Conservation (phyloP, 2,329 filamentous ascomycete genomes). For the Penicillium rolfsii region DNA sequence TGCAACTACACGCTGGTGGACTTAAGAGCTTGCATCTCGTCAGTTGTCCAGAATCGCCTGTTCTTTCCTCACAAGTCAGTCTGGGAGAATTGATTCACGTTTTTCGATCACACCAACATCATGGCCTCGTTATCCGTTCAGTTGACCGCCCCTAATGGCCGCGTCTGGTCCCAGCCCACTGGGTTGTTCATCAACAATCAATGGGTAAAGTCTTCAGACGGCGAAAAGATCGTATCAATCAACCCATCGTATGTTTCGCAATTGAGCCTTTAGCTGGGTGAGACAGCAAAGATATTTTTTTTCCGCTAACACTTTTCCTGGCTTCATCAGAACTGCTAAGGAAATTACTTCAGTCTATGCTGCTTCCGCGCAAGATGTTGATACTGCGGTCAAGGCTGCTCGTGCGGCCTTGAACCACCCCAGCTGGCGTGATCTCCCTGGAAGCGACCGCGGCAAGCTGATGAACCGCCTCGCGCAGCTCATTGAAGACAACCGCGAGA, state of each 20-base stretch:
- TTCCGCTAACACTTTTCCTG: background rate
- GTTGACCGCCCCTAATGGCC: constrained; percentile 46
- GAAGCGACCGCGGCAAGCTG: constrained; percentile 64
- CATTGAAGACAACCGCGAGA: constrained; percentile 63
- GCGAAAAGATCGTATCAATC: constrained; percentile 43
- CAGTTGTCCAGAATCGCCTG: constrained; percentile 16
- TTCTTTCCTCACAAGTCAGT: constrained; percentile 9
- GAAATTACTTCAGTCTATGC: constrained; percentile 38
- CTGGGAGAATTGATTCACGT: background rate
- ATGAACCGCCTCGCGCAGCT: constrained; percentile 68
- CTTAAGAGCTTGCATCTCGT: constrained; percentile 18
- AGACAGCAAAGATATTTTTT: background rate
- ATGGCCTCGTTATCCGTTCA: constrained; percentile 36
- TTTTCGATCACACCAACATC: constrained; percentile 3
- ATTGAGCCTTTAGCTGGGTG: background rate
- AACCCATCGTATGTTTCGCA: constrained; percentile 36
- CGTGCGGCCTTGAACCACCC: constrained; percentile 35
- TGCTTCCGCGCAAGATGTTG: constrained; percentile 39
- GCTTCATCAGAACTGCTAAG: constrained; percentile 29
- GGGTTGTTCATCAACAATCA: constrained; percentile 52
- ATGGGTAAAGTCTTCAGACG: constrained; percentile 45
- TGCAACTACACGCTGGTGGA: constrained; percentile 10
- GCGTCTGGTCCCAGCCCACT: constrained; percentile 42
- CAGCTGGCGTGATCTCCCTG: constrained; percentile 33
- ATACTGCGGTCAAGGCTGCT: constrained; percentile 40